Conservation (phyloP, 2,329 filamentous ascomycete genomes). For the Colletotrichum horii region DNA sequence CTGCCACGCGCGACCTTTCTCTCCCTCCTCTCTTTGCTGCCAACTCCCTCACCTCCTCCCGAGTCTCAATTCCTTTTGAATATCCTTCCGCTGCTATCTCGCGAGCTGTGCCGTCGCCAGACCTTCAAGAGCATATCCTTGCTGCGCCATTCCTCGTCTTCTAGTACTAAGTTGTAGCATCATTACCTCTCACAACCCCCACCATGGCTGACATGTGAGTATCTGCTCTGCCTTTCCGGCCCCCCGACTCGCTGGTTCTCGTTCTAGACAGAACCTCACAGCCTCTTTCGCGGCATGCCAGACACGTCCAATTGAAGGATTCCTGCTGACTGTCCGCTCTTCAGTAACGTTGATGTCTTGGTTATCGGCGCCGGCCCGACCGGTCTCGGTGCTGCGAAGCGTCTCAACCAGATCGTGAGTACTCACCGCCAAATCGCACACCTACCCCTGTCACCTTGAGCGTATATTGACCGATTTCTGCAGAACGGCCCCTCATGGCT, state of each 20-base stretch:
- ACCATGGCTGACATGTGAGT: conserved; percentile 34
- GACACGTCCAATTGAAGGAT: background rate
- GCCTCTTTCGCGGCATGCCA: background rate
- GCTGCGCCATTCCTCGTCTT: background rate
- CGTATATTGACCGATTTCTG: conserved; percentile 1
- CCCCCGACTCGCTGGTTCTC: background rate
- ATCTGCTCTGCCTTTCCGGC: background rate
- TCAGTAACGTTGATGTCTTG: conserved; percentile 91
- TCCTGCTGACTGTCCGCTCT: conserved; percentile 11
- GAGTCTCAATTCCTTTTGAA: background rate
- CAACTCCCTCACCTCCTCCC: background rate
- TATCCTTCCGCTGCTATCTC: background rate
- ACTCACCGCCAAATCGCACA: conserved; percentile 33
- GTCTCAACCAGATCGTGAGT: conserved; percentile 92
- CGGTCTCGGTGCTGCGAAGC: conserved; percentile 96
- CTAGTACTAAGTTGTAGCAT: background rate
- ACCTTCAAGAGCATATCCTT: background rate
- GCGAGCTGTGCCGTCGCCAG: background rate
- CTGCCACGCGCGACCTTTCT: background rate
- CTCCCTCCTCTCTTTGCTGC: background rate
- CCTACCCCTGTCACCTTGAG: conserved; percentile 26
- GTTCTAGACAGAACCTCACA: background rate
- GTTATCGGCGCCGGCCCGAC: conserved; percentile 98
- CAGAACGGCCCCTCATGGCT: conserved; percentile 94
- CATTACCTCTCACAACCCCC: conserved; percentile 6